Conservation (phyloP, 768 basidiomycete species). For the Tricholoma terreum region DNA sequence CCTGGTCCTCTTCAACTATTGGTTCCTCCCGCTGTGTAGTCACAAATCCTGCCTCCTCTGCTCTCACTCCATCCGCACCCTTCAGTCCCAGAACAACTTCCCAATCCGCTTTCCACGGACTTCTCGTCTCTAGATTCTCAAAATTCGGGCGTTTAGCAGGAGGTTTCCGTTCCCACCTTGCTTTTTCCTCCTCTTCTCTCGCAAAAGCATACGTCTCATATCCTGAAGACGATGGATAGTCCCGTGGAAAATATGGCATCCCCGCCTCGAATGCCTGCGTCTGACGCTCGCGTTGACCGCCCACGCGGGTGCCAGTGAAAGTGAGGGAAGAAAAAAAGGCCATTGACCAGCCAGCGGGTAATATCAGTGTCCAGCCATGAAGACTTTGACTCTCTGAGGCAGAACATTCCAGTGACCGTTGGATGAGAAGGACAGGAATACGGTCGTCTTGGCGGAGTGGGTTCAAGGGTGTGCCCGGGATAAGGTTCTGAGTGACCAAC, state of each 20-base stretch:
- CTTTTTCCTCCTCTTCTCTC: slow-evolving; percentile 52
- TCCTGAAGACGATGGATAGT: slow-evolving; percentile 61
- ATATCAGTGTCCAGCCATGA: slow-evolving; percentile 84
- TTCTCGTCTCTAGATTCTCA: slow-evolving; percentile 56
- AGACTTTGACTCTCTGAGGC: slow-evolving; percentile 40
- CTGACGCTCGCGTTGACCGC: slow-evolving; percentile 78
- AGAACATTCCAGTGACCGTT: slow-evolving; percentile 58
- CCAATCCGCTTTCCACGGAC: slow-evolving; percentile 83
- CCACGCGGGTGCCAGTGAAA: slow-evolving; percentile 81
- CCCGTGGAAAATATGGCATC: slow-evolving; percentile 71
- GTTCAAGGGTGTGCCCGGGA: slow-evolving; percentile 74
- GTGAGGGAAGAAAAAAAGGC: slow-evolving; percentile 81
- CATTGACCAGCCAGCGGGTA: slow-evolving; percentile 91
- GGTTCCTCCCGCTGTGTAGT: slow-evolving; percentile 55
- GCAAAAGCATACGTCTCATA: slow-evolving; percentile 48
- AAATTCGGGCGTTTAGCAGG: slow-evolving; percentile 84
- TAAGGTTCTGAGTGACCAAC: slow-evolving; percentile 46
- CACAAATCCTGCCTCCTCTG: slow-evolving; percentile 36
- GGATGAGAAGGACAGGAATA: slow-evolving; percentile 80
- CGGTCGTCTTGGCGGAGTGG: slow-evolving; percentile 76
- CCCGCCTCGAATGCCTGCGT: slow-evolving; percentile 85
- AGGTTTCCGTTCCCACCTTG: slow-evolving; percentile 75
- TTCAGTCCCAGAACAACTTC: slow-evolving; percentile 56
- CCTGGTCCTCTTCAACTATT: slow-evolving; percentile 20
- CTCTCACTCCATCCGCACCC: slow-evolving; percentile 10